Base-by-base conservation (phyloP, 768 basidiomycete genomes). In the Royoungia palumana region DNA sequence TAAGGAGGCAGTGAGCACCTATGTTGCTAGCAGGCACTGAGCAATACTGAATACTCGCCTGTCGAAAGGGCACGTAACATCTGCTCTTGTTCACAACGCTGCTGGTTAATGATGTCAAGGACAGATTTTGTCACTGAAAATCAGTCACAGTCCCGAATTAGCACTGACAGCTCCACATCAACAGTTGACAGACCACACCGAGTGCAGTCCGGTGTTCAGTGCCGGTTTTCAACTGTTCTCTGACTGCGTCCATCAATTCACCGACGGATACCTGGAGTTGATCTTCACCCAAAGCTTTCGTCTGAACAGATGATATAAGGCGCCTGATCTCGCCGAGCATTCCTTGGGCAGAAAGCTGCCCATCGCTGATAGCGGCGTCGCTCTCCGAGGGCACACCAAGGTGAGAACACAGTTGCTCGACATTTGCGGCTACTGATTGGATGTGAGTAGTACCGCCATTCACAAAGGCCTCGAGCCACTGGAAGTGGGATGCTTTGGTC, bases 401-500 rank as follows among this genome's bases (percentile, higher is more conserved):
- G 20, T 77, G 73, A 47, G 70, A 62, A 57, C 79, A 82, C 20
- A 93, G 69, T 21, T 77, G 74, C 30, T 87, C 79, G 1, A 91
- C 70, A 42, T 78, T 78, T 16, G 72, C 70, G 10, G 81, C 77
- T 13, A 90, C 72, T 30, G 71, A 69, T 57, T 85, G 79, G 20
- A 89, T 83, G 54, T 90, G 87, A 13, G 78, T 76, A 0, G 82
- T 83, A n/a, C 85, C 83, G 37, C 83, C 82, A 35, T 81, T 82
- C 34, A 91, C 87, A 63, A 92, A 91, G 3, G 81, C 71, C 56
- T 93, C 91, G 35, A 94, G 76, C 91, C 91, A 94, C 81, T 87
- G 49, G 13, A 6, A 21, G 36, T 22, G 14, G 11, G 49, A 32
- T 38, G 57, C 4, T 40, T 28, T 17, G 14, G 32, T 27, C n/a